These are phyloP conservation scores for Komagataella populi DNA, from an alignment of 805 yeast species.

Conservation along the genomic window DNA sequence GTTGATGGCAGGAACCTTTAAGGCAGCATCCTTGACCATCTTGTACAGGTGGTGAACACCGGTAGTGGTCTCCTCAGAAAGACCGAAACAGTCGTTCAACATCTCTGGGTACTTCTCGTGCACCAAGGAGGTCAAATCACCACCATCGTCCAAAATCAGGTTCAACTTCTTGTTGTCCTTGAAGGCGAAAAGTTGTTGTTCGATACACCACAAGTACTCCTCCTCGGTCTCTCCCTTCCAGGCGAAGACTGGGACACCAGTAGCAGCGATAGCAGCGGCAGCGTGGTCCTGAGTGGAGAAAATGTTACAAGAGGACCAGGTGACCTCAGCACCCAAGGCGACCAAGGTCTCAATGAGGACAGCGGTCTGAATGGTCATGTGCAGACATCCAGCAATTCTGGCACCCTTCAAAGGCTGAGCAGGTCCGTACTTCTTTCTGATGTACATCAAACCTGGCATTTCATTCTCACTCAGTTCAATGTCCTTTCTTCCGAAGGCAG, in stretches of 20 bases:
- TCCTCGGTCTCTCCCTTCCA: constrained; percentile 99
- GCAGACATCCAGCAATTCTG: constrained; percentile 97
- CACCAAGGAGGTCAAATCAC: constrained; percentile 92
- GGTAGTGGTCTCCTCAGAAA: constrained; percentile 98
- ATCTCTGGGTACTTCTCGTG: constrained; percentile 97
- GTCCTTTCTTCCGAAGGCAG: constrained; percentile 99
- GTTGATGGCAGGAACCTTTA: constrained; percentile 98
- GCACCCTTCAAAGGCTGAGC: constrained; percentile 97
- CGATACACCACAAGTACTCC: constrained; percentile 98
- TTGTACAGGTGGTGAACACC: constrained; percentile 99
- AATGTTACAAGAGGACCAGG: constrained; percentile 99
- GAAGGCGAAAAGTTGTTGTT: constrained; percentile 97
- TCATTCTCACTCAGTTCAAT: constrained; percentile 98
- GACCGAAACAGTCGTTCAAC: constrained; percentile 89
- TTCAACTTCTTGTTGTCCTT: constrained; percentile 90
- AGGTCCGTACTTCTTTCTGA: constrained; percentile 83
- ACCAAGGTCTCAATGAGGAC: constrained; percentile 94
- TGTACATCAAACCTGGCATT: constrained; percentile 99
- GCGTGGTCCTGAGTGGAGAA: constrained; percentile 99
- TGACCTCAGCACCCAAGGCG: constrained; percentile 98
- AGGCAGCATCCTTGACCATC: constrained; percentile 75
- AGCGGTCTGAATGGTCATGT: constrained; percentile 99
- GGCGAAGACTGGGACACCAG: constrained; percentile 98
- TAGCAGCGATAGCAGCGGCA: constrained; percentile 98
- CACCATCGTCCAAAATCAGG: constrained; percentile 98